Evolutionary conservation across 805 yeast species (phyloP).

Genomic region (Myxozyma nipponensis): DNA sequence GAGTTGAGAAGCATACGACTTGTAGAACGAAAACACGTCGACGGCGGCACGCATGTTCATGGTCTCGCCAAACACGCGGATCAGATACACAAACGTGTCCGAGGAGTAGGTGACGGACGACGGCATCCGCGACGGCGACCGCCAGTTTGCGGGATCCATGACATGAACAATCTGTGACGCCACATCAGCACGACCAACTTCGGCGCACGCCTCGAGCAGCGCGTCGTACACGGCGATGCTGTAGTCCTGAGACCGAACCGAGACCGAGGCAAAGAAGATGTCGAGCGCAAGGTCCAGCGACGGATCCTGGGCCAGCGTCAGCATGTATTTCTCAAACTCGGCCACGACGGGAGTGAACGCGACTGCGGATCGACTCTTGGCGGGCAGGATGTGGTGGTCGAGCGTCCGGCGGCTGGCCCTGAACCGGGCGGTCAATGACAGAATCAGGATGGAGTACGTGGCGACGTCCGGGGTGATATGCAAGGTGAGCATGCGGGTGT

Average conservation of each 20-base stretch:
- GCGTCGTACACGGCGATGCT: constrained; percentile 22
- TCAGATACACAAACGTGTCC: constrained; percentile 26
- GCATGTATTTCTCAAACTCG: constrained; percentile 9
- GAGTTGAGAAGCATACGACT: constrained; percentile 8
- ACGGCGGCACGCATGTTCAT: constrained; percentile 26
- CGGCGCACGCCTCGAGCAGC: constrained; percentile 27
- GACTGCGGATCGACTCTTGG: constrained; percentile 5
- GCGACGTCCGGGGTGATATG: constrained; percentile 19
- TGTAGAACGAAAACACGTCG: constrained; percentile 28
- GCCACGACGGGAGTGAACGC: constrained; percentile 8
- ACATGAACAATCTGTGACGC: background rate
- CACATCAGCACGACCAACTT: constrained; percentile 8
- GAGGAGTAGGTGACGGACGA: constrained; percentile 14
- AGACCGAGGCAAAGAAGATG: constrained; percentile 33
- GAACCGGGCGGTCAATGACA: constrained; percentile 13
- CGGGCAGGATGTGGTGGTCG: constrained; percentile 3
- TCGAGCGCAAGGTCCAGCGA: constrained; percentile 34
- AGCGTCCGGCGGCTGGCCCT: constrained; percentile 1
- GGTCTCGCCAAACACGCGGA: constrained; percentile 28
- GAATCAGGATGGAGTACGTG: constrained; percentile 18
- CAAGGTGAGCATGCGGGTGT: constrained; percentile 16
- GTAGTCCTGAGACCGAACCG: constrained; percentile 28
- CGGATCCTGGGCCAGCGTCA: constrained; percentile 12
- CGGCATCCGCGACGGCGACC: constrained; percentile 8
- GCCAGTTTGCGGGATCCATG: constrained; percentile 1